phyloP scores from a whole-genome alignment of 495 filamentous ascomycete species.

The Talaromyces stipitatus region DNA sequence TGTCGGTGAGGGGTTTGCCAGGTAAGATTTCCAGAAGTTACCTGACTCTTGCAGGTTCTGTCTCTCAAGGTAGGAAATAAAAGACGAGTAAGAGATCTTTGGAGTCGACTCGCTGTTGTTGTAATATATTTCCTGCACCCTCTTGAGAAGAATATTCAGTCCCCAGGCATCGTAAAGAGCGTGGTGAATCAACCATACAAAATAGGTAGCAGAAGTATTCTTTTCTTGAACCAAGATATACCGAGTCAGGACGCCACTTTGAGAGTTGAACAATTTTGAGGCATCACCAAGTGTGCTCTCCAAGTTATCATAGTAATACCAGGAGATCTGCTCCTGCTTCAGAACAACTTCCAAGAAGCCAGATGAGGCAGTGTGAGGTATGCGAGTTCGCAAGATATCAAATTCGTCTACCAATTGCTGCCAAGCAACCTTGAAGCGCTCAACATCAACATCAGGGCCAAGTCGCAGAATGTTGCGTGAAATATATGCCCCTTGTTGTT shows the following conservation, averaged over 20 bases:
- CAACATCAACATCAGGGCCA: conserved; percentile 31
- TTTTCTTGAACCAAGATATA: conserved; percentile 41
- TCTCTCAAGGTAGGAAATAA: conserved; percentile 33
- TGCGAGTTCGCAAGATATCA: conserved; percentile 49
- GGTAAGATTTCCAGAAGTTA: conserved; percentile 37
- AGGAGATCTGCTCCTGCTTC: conserved; percentile 37
- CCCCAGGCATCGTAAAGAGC: conserved; percentile 68
- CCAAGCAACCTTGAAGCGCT: conserved; percentile 48
- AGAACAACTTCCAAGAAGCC: conserved; percentile 50
- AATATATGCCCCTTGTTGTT: conserved; percentile 45
- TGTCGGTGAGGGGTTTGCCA: conserved; percentile 16
- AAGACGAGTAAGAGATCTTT: conserved; percentile 27
- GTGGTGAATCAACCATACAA: conserved; percentile 62
- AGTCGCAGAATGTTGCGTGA: conserved; percentile 42
- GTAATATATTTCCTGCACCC: conserved; percentile 42
- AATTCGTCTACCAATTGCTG: conserved; percentile 35
- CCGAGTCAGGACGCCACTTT: conserved; percentile 48
- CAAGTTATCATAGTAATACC: conserved; percentile 35
- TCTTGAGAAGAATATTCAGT: conserved; percentile 48
- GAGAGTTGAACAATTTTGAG: conserved; percentile 35
- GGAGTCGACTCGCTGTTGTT: conserved; percentile 1
- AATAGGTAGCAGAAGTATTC: conserved; percentile 24
- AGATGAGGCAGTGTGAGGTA: conserved; percentile 40
- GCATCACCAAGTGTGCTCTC: conserved; percentile 37
- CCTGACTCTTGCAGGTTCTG: conserved; percentile 27